Evolutionary conservation across 441 rosid species (phyloP).

Genomic region (Pelargonium australe): DNA sequence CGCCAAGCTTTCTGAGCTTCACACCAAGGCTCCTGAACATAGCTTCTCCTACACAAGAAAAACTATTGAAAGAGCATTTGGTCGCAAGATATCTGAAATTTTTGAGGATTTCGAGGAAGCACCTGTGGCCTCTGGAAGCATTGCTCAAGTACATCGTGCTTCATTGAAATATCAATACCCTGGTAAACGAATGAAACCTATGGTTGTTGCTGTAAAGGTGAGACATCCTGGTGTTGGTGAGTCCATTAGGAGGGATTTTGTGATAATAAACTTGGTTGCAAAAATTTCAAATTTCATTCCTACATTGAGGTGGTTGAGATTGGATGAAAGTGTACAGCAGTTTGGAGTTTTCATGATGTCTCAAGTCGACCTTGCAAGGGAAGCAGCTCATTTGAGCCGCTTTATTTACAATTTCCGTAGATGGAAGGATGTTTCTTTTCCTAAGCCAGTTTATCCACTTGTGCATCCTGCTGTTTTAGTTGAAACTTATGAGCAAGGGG

Average conservation of each 20-base stretch:
- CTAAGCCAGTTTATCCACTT: conserved; percentile 95
- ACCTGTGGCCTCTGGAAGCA: conserved; percentile 97
- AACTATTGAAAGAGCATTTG: conserved; percentile 86
- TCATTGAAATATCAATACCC: conserved; percentile 77
- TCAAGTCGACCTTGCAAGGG: conserved; percentile 98
- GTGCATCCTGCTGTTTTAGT: conserved; percentile 99
- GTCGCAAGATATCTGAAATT: conserved; percentile 78
- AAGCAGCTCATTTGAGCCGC: conserved; percentile 95
- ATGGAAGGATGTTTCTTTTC: conserved; percentile 98
- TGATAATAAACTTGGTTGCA: conserved; percentile 70
- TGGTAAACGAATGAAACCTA: conserved; percentile 67
- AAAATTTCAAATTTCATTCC: conserved; percentile 69
- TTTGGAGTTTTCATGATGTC: conserved; percentile 97
- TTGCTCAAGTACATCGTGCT: conserved; percentile 98
- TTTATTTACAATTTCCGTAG: conserved; percentile 88
- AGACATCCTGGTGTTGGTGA: conserved; percentile 99
- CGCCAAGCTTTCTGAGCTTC: conserved; percentile 85
- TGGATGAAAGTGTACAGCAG: conserved; percentile 96
- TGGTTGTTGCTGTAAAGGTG: conserved; percentile 91
- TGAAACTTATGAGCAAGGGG: conserved; percentile 95
- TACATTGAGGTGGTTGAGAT: conserved; percentile 82
- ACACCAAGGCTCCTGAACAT: conserved; percentile 82
- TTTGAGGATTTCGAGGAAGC: conserved; percentile 83
- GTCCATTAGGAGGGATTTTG: conserved; percentile 89
- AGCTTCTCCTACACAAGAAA: conserved; percentile 81